Evolutionary conservation across 2,329 filamentous ascomycete genomes (phyloP).

Genomic region (Aspergillaceae sp.): DNA sequence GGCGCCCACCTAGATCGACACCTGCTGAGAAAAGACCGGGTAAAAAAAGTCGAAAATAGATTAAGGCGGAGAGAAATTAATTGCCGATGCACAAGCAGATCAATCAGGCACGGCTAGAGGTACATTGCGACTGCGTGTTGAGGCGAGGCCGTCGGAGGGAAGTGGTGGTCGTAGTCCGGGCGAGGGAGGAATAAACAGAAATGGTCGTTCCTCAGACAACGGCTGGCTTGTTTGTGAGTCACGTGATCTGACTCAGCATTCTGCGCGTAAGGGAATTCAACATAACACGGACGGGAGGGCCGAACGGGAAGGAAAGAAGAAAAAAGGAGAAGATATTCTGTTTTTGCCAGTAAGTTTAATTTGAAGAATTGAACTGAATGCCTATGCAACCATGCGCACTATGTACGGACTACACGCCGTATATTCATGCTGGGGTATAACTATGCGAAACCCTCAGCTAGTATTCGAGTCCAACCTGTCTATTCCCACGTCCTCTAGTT

Average conservation of each 20-base stretch:
- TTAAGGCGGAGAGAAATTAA: neutral
- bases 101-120: constrained; percentile 7
- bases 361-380: too few species aligned
- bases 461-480: too few species aligned
- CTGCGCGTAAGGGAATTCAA: too few species aligned
- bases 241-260: constrained; percentile 19
- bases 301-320: too few species aligned
- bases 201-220: constrained; percentile 36
- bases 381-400: too few species aligned
- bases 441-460: too few species aligned
- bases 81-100: neutral
- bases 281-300: too few species aligned
- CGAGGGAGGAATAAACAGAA: constrained; percentile 32
- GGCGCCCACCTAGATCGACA: constrained; percentile 16
- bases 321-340: too few species aligned
- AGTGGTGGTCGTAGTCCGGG: constrained; percentile 8
- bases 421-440: too few species aligned
- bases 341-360: too few species aligned
- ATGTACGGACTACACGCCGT: too few species aligned
- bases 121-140: constrained; percentile 15
- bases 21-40: neutral
- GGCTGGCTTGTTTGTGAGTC: constrained; percentile 22
- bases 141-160: constrained; percentile 5
- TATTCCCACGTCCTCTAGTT: too few species aligned
- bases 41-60: neutral